A percentile compares a stretch with the other conserved stretches of the same genome.
phyloP scores from a whole-genome alignment of 306 rosid species.

The Rubus parviflorus region DNA sequence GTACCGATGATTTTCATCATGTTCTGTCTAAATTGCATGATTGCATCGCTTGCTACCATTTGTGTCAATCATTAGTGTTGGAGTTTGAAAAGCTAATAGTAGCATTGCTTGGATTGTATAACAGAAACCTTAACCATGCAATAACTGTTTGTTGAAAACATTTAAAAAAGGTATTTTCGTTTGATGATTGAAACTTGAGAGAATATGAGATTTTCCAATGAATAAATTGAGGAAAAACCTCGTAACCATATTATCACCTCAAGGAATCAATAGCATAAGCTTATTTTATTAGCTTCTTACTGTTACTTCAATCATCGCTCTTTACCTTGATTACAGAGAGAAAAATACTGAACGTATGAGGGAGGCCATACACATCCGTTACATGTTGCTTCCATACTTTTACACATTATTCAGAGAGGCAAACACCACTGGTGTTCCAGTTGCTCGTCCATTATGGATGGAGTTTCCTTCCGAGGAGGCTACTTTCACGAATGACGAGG shows the following conservation, averaged over 20 bases:
- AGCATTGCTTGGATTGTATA: not conserved
- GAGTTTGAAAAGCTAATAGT: not conserved
- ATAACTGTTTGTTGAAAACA: not conserved
- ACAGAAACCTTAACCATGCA: not conserved
- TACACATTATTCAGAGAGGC: constrained; percentile 95
- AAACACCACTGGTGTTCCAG: constrained; percentile 80
- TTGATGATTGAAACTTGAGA: not conserved
- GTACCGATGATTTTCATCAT: not conserved
- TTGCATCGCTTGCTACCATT: not conserved
- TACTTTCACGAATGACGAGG: constrained; percentile 90
- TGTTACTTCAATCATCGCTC: constrained; percentile 19
- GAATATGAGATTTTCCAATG: not conserved
- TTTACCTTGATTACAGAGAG: constrained; percentile 59
- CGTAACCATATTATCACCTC: not conserved
- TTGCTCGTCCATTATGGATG: constrained; percentile 94
- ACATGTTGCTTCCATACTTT: constrained; percentile 81
- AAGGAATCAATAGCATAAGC: not conserved
- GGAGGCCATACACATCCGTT: constrained; percentile 84
- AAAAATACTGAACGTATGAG: constrained; percentile 68
- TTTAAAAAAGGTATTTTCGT: not conserved
- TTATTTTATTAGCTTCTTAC: not conserved
- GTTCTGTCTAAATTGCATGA: not conserved
- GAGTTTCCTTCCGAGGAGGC: constrained; percentile 93
- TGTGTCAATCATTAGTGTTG: not conserved
- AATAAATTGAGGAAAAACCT: not conserved